A percentile compares a stretch with the other conserved stretches of the same genome.
phyloP scores from a whole-genome alignment of 768 basidiomycete genomes.

The Dendrothele bispora region DNA sequence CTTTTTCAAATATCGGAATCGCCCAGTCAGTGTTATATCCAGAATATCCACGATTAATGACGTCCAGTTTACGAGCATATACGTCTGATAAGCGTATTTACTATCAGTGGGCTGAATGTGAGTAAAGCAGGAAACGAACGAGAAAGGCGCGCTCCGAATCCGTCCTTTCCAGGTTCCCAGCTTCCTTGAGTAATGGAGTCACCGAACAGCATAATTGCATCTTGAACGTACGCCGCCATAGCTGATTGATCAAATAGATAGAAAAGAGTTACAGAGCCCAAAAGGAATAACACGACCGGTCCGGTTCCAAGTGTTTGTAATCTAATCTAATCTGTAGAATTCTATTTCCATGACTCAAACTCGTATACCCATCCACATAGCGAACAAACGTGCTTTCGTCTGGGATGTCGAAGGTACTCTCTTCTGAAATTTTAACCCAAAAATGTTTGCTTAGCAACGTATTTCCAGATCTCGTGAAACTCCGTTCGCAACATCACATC shows the following conservation, averaged over 20 bases:
- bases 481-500: constrained; percentile 80
- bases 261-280: not conserved
- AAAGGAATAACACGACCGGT: constrained; percentile 1
- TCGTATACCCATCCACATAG: constrained; percentile 63
- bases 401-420: constrained; percentile 81
- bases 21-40: constrained; percentile 92
- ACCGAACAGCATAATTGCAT: constrained; percentile 74
- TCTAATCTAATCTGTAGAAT: too few species aligned
- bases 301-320: too few species aligned
- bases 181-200: constrained; percentile 78
- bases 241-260: constrained; percentile 4
- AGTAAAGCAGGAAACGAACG: constrained; percentile 38
- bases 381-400: constrained; percentile 81
- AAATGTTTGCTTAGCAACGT: constrained; percentile 9
- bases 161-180: constrained; percentile 52
- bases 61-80: constrained; percentile 80
- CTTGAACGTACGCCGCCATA: constrained; percentile 62
- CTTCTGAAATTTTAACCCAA: constrained; percentile 9
- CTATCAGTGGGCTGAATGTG: not conserved
- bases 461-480: constrained; percentile 66
- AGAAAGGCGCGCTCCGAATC: constrained; percentile 68
- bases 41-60: constrained; percentile 80
- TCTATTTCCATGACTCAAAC: constrained; percentile 15
- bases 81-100: constrained; percentile 44
- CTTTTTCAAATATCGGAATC: constrained; percentile 77